Percentiles rank a stretch among this genome's conserved stretches.
phyloP scores from a whole-genome alignment of 768 basidiomycete genomes.

The Termitomyces sp. region DNA sequence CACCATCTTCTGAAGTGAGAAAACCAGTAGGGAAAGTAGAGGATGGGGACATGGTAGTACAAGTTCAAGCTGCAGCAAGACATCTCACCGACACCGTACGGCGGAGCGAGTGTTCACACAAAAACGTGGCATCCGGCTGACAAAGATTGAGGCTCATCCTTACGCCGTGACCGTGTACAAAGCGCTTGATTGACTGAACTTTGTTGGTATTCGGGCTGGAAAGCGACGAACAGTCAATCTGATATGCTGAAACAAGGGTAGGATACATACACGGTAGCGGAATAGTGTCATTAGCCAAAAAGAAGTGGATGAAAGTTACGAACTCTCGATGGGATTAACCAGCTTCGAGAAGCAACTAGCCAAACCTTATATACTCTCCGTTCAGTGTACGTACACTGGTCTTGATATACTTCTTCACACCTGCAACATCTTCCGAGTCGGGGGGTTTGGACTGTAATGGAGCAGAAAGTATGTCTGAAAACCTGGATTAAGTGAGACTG shows the following conservation, averaged over 20 bases:
- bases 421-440: neutral
- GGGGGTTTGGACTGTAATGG: neutral
- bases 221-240: neutral
- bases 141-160: neutral
- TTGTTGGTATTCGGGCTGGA: neutral
- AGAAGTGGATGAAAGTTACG: neutral
- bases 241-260: neutral
- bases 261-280: neutral
- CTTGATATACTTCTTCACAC: neutral
- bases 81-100: neutral
- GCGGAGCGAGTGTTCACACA: neutral
- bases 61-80: neutral
- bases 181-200: neutral
- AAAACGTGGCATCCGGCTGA: conserved; percentile 1
- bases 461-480: neutral
- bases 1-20: neutral
- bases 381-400: neutral
- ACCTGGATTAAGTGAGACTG: neutral
- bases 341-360: neutral
- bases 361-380: neutral
- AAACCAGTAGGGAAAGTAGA: neutral
- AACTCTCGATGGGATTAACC: neutral
- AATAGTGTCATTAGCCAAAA: neutral
- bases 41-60: neutral
- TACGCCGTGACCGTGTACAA: neutral